Percentiles rank a stretch among this genome's conserved stretches.
Evolutionary conservation across 108 stramenopile species (phyloP).

Genomic region (Cyclotella cryptica): DNA sequence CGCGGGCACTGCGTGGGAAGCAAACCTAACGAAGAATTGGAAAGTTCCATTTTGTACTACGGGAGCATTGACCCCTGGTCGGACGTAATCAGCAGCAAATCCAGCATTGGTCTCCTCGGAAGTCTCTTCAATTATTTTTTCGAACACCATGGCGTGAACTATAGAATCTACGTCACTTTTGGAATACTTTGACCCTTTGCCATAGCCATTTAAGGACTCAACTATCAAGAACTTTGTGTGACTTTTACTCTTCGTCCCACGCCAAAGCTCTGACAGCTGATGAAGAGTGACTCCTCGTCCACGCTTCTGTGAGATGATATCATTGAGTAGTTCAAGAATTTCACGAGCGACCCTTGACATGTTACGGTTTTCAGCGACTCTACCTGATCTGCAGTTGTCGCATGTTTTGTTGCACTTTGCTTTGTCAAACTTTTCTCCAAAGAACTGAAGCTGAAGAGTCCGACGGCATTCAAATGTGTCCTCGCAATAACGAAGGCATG

Average conservation of each 20-base stretch:
- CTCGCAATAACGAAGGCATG: constrained; percentile 88
- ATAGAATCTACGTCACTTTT: constrained; percentile 76
- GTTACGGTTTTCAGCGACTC: constrained; percentile 65
- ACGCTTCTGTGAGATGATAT: constrained; percentile 46
- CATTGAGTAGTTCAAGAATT: constrained; percentile 62
- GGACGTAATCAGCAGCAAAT: constrained; percentile 78
- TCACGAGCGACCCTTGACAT: constrained; percentile 65
- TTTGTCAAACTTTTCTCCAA: constrained; percentile 88
- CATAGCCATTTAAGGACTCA: constrained; percentile 54
- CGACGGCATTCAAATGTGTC: constrained; percentile 86
- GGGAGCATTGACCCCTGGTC: constrained; percentile 63
- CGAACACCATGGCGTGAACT: constrained; percentile 77
- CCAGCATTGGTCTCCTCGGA: constrained; percentile 56
- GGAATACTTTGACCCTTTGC: constrained; percentile 69
- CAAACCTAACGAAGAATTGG: constrained; percentile 75
- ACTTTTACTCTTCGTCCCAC: constrained; percentile 75
- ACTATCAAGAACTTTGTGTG: constrained; percentile 62
- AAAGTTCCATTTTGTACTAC: constrained; percentile 50
- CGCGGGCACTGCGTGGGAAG: constrained; percentile 34
- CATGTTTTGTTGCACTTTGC: constrained; percentile 82
- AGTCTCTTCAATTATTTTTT: constrained; percentile 70
- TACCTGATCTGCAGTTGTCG: constrained; percentile 87
- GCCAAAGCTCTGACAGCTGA: constrained; percentile 77
- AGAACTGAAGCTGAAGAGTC: constrained; percentile 92
- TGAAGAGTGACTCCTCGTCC: constrained; percentile 69